phyloP scores from a whole-genome alignment of 805 yeast genomes.

The Kluyveromyces dobzhanskii region DNA sequence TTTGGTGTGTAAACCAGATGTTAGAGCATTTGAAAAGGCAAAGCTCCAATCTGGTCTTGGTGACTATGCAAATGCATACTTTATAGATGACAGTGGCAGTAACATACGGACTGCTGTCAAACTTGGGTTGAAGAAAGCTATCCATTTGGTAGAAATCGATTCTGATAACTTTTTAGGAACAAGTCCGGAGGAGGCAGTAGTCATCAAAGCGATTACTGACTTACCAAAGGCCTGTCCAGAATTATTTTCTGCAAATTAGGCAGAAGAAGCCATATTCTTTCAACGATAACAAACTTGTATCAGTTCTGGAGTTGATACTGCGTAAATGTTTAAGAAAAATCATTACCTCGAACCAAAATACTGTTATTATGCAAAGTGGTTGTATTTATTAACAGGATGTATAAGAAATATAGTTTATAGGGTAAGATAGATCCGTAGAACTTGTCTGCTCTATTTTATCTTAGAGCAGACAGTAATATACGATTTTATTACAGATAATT shows the following conservation, averaged over 20 bases:
- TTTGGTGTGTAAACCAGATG: slow-evolving; percentile 86
- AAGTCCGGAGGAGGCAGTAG: slow-evolving; percentile 37
- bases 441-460: neutral
- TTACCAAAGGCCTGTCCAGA: slow-evolving; percentile 45
- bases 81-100: slow-evolving; percentile 79
- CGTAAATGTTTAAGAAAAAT: too few relatives aligned
- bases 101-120: slow-evolving; percentile 68
- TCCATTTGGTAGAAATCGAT: slow-evolving; percentile 69
- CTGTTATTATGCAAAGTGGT: too few relatives aligned
- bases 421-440: too few relatives aligned
- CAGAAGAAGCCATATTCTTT: too few relatives aligned
- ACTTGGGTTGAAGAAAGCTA: slow-evolving; percentile 63
- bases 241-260: slow-evolving; percentile 28
- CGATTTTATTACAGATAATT: slow-evolving; percentile 18
- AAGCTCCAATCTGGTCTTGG: slow-evolving; percentile 44
- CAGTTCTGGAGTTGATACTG: too few relatives aligned
- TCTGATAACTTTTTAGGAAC: slow-evolving; percentile 33
- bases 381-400: too few relatives aligned
- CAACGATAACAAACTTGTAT: too few relatives aligned
- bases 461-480: slow-evolving; percentile 17
- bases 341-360: too few relatives aligned
- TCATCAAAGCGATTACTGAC: slow-evolving; percentile 52
- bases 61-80: slow-evolving; percentile 46
- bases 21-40: slow-evolving; percentile 54
- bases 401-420: too few relatives aligned